Conservation (phyloP, 768 basidiomycete genomes). For the Erythrobasidium yunnanense region DNA sequence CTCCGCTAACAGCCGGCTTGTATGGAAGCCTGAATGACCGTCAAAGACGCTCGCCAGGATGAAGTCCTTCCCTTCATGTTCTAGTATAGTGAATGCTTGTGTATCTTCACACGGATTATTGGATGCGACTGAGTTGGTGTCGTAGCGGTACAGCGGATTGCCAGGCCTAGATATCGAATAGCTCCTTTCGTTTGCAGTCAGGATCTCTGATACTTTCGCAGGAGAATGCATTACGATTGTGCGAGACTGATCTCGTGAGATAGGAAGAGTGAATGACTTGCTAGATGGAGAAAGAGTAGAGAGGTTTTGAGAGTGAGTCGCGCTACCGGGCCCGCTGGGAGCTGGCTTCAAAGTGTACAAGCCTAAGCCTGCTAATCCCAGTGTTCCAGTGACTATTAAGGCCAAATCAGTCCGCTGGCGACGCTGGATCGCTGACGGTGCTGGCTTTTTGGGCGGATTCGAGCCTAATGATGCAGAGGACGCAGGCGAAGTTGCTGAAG, state of each 20-base stretch:
- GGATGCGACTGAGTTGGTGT: constrained; percentile 66
- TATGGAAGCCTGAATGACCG: constrained; percentile 74
- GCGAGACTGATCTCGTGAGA: constrained; percentile 7
- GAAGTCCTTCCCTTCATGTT: constrained; percentile 29
- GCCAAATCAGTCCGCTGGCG: constrained; percentile 19
- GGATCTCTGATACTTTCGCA: background rate
- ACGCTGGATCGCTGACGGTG: background rate
- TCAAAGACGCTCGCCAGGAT: constrained; percentile 43
- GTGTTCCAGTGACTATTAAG: constrained; percentile 8
- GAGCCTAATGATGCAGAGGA: background rate
- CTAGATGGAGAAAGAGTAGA: constrained; percentile 18
- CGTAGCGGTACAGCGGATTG: constrained; percentile 44
- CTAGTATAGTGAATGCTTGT: constrained; percentile 33
- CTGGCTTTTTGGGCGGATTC: background rate
- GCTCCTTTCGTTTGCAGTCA: constrained; percentile 34
- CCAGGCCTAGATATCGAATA: constrained; percentile 31
- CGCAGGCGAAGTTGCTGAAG: background rate
- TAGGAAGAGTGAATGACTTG: constrained; percentile 19
- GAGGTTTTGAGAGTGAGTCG: background rate
- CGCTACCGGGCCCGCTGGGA: background rate
- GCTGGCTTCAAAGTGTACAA: constrained; percentile 3
- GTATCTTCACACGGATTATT: constrained; percentile 92
- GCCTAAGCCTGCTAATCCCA: background rate
- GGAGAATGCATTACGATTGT: constrained; percentile 9
- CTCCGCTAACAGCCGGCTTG: constrained; percentile 69